Evolutionary conservation across 2,329 filamentous ascomycete genomes (phyloP).

Genomic region (Trichophyton verrucosum): DNA sequence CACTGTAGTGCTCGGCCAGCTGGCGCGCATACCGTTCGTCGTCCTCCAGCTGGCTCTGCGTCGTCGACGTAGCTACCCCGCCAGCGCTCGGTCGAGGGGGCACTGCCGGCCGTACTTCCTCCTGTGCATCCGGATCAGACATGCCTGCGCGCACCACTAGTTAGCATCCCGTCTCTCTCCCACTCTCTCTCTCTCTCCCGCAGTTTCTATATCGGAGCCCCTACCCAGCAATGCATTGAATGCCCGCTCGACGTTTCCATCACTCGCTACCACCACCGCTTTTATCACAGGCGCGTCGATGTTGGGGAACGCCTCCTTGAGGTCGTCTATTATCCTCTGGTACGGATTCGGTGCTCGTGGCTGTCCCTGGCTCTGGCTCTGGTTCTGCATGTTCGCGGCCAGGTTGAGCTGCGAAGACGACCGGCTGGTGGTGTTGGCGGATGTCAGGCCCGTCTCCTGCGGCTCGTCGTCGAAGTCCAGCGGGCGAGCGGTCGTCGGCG

Average conservation of each 20-base stretch:
- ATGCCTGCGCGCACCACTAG: slow-evolving; percentile 39
- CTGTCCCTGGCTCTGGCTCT: slow-evolving; percentile 37
- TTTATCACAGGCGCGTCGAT: slow-evolving; percentile 72
- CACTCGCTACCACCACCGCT: slow-evolving; percentile 75
- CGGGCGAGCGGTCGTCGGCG: slow-evolving; percentile 44
- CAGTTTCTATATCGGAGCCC: not conserved
- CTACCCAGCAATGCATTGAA: slow-evolving; percentile 84
- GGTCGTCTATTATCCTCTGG: slow-evolving; percentile 72
- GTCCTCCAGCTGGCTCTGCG: slow-evolving; percentile 70
- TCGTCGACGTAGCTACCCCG: slow-evolving; percentile 39
- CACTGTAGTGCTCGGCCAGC: slow-evolving; percentile 78
- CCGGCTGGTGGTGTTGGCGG: slow-evolving; percentile 20
- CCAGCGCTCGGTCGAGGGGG: slow-evolving; percentile 62
- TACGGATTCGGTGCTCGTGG: slow-evolving; percentile 61
- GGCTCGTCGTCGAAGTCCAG: slow-evolving; percentile 44
- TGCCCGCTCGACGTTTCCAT: slow-evolving; percentile 77
- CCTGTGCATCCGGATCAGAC: slow-evolving; percentile 64
- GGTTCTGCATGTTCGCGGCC: slow-evolving; percentile 57
- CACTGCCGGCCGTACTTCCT: slow-evolving; percentile 52
- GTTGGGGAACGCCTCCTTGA: slow-evolving; percentile 85
- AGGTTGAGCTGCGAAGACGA: slow-evolving; percentile 18
- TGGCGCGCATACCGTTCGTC: slow-evolving; percentile 88
- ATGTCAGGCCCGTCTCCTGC: slow-evolving; percentile 30
- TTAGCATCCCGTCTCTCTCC: not conserved
- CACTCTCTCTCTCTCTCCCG: too few relatives aligned